Conservation (phyloP, 1,284 basidiomycete genomes). For the Ustilago loliicola region DNA sequence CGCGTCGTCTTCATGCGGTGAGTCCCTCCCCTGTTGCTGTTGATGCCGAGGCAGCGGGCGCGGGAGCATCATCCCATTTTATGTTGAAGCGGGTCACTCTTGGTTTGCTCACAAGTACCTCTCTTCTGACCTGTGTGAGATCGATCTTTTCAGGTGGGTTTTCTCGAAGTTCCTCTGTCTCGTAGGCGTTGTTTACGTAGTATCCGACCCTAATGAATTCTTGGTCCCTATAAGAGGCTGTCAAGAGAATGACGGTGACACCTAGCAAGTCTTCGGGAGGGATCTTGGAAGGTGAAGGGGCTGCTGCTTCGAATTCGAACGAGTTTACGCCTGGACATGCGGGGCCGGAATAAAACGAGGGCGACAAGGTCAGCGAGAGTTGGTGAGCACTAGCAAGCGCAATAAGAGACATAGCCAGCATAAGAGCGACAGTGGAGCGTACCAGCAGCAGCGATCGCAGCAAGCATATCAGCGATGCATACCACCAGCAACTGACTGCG, state of each 20-base stretch:
- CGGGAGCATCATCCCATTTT: slow-evolving; percentile 68
- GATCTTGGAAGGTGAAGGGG: slow-evolving; percentile 77
- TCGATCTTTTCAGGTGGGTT: slow-evolving; percentile 67
- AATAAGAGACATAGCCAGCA: no score
- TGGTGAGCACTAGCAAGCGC: neutral
- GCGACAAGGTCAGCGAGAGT: neutral
- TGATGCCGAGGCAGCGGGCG: slow-evolving; percentile 2
- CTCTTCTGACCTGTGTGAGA: slow-evolving; percentile 78
- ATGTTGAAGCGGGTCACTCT: slow-evolving; percentile 84
- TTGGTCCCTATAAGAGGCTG: slow-evolving; percentile 87
- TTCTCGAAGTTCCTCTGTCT: slow-evolving; percentile 79
- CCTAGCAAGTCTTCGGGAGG: slow-evolving; percentile 87
- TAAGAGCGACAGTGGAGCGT: no score
- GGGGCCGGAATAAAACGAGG: no score
- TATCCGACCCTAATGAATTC: slow-evolving; percentile 99
- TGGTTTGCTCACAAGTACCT: slow-evolving; percentile 88
- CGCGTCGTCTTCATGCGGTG: slow-evolving; percentile 7
- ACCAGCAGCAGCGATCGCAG: no score
- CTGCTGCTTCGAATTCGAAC: slow-evolving; percentile 86
- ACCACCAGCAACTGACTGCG: no score
- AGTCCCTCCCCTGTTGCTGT: slow-evolving; percentile 1
- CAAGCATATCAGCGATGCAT: no score
- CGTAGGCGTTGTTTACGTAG: slow-evolving; percentile 99
- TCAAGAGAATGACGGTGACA: slow-evolving; percentile 89
- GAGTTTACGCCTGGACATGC: slow-evolving; percentile 84